A percentile compares a stretch with the other conserved stretches of the same genome.
These are phyloP conservation scores for Spirogloea muscicola DNA, from an alignment of 139 green algal species.

Conservation along the genomic window DNA sequence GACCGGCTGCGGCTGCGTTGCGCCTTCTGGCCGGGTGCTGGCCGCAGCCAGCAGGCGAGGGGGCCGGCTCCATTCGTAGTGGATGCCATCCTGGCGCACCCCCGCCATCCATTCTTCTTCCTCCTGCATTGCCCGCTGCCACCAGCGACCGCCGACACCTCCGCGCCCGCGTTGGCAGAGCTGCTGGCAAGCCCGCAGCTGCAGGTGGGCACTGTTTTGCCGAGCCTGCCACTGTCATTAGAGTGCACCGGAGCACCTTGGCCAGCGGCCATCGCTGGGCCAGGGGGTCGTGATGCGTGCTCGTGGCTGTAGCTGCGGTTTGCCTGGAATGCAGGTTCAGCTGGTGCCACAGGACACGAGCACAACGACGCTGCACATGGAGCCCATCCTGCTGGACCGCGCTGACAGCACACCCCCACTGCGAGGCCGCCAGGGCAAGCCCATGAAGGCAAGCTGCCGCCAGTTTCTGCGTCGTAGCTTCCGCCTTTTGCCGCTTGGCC, in stretches of 20 bases:
- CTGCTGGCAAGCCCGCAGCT: too few species aligned
- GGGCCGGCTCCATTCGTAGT: slow-evolving; percentile 1
- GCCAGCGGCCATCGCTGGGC: too few species aligned
- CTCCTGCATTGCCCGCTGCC: slow-evolving; percentile 1
- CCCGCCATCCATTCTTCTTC: background rate
- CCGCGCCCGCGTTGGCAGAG: too few species aligned
- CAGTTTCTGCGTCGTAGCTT: background rate
- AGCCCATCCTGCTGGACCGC: background rate
- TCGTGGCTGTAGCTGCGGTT: too few species aligned
- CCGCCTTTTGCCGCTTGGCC: background rate
- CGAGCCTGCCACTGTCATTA: too few species aligned
- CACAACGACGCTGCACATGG: slow-evolving; percentile 13
- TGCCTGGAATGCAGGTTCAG: slow-evolving; percentile 27
- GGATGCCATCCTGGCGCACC: background rate
- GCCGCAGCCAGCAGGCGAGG: background rate
- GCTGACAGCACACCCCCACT: background rate
- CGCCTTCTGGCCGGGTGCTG: background rate
- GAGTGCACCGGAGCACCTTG: too few species aligned
- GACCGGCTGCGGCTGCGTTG: background rate
- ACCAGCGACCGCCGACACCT: too few species aligned
- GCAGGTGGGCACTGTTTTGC: too few species aligned
- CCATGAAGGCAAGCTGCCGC: background rate
- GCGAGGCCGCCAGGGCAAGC: background rate
- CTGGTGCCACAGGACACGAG: background rate
- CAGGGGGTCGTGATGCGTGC: too few species aligned